Evolutionary conservation across 1,139 yeast species (phyloP), one percentile per base, ranked within the genome.

Genomic region (Hyphopichia pseudoburtonii): DNA sequence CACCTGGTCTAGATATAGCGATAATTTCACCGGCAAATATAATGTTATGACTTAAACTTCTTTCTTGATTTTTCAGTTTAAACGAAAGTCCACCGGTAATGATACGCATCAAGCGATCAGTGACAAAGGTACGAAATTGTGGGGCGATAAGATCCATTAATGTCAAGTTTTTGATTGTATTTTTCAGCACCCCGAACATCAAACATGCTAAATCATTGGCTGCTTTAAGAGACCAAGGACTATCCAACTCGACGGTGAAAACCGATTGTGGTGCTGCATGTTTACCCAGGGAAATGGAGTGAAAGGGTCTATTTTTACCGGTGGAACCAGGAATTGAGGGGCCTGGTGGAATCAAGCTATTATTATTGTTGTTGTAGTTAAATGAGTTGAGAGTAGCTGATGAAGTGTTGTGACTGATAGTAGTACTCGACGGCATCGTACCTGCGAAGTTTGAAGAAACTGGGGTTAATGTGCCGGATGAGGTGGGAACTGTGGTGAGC

Each of bases 181-280:
- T 70, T 51, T 81, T 80, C 42, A 86, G 80, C 9, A 86, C 80
- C 14, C 96, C 97, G 64, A 89, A 86, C 69, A 86, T 81, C 45
- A 88, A 70, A 54, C 95, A 86, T 0, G 96, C 96, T 49, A 88
- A 68, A 60, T 90, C 97, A 54, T 90, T 90, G 7, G 95, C 90
- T 6, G 95, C 90, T 48, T 79, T 78, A 32, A 90, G 77, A 16
- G 71, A 62, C 88, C 94, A 90, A 0, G 97, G 97, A 34, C 76
- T 72, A n/a, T 76, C 78, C 15, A 76, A 66, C 10, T 79, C 81
- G 29, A 94, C 86, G 0, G 96, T 88, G 57, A 90, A 84, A 4
- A 89, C 84, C 0, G 95, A 92, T 54, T 83, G 88, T 28, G 90
- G 89, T 3, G 82, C 70, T 1, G 81, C 68, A 41, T 80, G 82